Evolutionary conservation across 139 green algal species (phyloP).

Genomic region (Picochlorum costavermella): DNA sequence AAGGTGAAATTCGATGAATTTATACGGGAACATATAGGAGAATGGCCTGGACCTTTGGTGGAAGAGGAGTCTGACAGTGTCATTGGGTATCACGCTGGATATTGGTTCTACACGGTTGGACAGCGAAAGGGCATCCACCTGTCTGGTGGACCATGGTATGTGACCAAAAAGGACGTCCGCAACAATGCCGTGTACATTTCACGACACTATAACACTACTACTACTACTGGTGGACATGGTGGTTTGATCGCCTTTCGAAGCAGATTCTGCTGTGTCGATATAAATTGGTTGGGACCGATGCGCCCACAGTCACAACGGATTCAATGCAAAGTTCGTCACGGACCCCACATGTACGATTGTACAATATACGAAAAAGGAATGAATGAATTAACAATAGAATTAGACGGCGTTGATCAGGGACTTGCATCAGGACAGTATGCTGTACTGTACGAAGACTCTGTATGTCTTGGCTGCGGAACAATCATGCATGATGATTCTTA

Average conservation of each 20-base stretch:
- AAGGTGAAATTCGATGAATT: slow-evolving; percentile 92
- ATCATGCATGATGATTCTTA: neutral
- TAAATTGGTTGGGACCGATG: slow-evolving; percentile 56
- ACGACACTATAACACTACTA: slow-evolving; percentile 51
- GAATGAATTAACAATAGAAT: slow-evolving; percentile 22
- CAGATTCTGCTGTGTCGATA: slow-evolving; percentile 45
- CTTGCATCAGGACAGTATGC: slow-evolving; percentile 89
- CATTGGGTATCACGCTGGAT: slow-evolving; percentile 66
- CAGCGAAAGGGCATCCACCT: slow-evolving; percentile 88
- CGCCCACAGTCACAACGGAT: slow-evolving; percentile 8
- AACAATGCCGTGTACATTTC: slow-evolving; percentile 85
- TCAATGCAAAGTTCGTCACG: slow-evolving; percentile 68
- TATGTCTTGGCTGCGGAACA: slow-evolving; percentile 56
- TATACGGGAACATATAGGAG: slow-evolving; percentile 76
- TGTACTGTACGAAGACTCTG: slow-evolving; percentile 80
- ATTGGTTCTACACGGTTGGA: slow-evolving; percentile 95
- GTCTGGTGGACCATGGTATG: slow-evolving; percentile 91
- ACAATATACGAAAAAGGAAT: slow-evolving; percentile 19
- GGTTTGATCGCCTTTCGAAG: slow-evolving; percentile 26
- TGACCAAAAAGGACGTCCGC: slow-evolving; percentile 72
- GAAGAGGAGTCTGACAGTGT: slow-evolving; percentile 67
- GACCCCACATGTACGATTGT: slow-evolving; percentile 61
- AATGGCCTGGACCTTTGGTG: slow-evolving; percentile 76
- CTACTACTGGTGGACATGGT: neutral
- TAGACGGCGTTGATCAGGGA: slow-evolving; percentile 80